Percentiles rank a stretch among this genome's conserved stretches.
These are phyloP conservation scores for Lathyrus sativus DNA, from an alignment of 306 rosid species.

Conservation along the genomic window DNA sequence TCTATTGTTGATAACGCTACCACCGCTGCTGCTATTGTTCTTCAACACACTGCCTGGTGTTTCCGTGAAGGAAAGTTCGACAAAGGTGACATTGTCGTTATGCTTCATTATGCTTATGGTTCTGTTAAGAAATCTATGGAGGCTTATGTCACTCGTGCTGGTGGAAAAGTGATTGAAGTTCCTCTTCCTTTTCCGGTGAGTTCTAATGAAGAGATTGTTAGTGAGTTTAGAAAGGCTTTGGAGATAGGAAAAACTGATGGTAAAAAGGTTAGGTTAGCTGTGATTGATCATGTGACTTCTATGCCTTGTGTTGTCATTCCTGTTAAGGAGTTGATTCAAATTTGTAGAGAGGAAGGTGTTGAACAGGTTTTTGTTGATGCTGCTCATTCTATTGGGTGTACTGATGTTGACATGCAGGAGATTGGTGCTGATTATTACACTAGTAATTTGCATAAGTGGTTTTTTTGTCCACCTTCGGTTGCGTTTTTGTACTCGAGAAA, in stretches of 20 bases:
- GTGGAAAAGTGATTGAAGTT: constrained; percentile 82
- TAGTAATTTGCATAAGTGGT: constrained; percentile 95
- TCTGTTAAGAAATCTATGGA: constrained; percentile 88
- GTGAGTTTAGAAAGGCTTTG: constrained; percentile 72
- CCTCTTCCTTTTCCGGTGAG: constrained; percentile 81
- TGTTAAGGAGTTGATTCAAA: constrained; percentile 71
- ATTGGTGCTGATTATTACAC: constrained; percentile 98
- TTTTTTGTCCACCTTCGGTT: constrained; percentile 91
- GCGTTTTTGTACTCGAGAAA: constrained; percentile 73
- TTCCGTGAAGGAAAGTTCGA: constrained; percentile 70
- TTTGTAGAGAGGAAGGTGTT: constrained; percentile 95
- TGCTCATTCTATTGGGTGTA: constrained; percentile 94
- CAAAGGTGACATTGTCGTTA: constrained; percentile 72
- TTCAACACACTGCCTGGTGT: constrained; percentile 78
- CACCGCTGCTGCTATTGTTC: constrained; percentile 95
- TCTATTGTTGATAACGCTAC: constrained; percentile 97
- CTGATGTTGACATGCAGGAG: constrained; percentile 78
- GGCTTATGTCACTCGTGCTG: constrained; percentile 86
- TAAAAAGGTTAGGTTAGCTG: constrained; percentile 75
- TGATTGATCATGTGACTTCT: constrained; percentile 92
- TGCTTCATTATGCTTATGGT: constrained; percentile 94
- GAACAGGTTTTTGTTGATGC: constrained; percentile 91
- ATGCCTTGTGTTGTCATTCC: constrained; percentile 95
- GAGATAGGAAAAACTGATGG: constrained; percentile 75
- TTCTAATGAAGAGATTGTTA: constrained; percentile 68